These are phyloP conservation scores for Aquilaria agallochum DNA, from an alignment of 441 rosid genomes.

Conservation along the genomic window DNA sequence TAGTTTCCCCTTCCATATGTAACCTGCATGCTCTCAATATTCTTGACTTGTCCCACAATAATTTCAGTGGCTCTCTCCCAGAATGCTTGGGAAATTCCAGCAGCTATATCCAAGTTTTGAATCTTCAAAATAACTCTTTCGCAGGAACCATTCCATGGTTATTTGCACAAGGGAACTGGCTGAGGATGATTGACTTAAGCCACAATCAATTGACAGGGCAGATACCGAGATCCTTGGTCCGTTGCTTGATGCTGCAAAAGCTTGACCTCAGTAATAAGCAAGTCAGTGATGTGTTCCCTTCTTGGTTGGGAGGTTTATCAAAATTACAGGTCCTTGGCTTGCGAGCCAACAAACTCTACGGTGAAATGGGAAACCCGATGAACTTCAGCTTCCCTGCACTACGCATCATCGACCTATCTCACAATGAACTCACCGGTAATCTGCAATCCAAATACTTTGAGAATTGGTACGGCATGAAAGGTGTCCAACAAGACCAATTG, in stretches of 20 bases:
- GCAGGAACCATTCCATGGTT: slow-evolving; percentile 4
- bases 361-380: background rate
- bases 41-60: slow-evolving; percentile 19
- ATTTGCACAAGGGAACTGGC: background rate
- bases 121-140: slow-evolving; percentile 5
- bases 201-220: slow-evolving; percentile 7
- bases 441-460: slow-evolving; percentile 17
- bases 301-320: slow-evolving; percentile 19
- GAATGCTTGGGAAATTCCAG: slow-evolving; percentile 14
- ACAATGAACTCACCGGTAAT: slow-evolving; percentile 2
- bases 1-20: slow-evolving; percentile 25
- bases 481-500: background rate
- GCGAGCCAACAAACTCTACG: slow-evolving; percentile 14
- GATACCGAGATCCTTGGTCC: slow-evolving; percentile 9
- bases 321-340: slow-evolving; percentile 12
- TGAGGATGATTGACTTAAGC: slow-evolving; percentile 13
- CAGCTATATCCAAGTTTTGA: background rate
- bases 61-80: slow-evolving; percentile 20
- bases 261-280: slow-evolving; percentile 10
- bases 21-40: background rate
- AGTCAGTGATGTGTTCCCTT: slow-evolving; percentile 7
- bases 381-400: slow-evolving; percentile 10
- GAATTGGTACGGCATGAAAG: slow-evolving; percentile 18
- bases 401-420: slow-evolving; percentile 13
- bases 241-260: background rate